A percentile compares a stretch with the other conserved stretches of the same genome.
These are phyloP conservation scores for Cenchrus purpureus DNA, from an alignment of 176 grass and related monocot genomes.

Conservation along the genomic window DNA sequence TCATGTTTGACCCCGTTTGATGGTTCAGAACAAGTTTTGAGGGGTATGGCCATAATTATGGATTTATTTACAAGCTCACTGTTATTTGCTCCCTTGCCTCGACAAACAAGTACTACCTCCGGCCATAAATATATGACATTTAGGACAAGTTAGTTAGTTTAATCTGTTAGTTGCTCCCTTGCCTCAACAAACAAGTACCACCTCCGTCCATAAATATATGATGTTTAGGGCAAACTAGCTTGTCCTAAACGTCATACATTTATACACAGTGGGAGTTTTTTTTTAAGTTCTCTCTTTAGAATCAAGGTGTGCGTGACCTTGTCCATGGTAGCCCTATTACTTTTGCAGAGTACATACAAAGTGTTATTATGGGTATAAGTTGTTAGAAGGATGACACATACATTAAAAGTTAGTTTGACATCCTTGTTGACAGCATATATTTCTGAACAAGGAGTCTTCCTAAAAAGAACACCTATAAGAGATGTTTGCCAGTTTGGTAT, in stretches of 20 bases:
- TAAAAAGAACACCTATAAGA: neutral
- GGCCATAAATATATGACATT: no score
- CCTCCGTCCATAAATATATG: no score
- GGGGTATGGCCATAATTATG: neutral
- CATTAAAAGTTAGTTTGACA: neutral
- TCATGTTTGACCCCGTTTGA: neutral
- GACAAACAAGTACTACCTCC: neutral
- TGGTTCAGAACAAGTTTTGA: neutral
- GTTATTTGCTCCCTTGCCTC: neutral
- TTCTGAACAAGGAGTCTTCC: constrained; percentile 1
- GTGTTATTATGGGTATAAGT: neutral
- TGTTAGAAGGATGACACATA: neutral
- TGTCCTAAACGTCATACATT: no score
- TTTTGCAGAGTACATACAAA: neutral
- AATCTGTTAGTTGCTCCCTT: no score
- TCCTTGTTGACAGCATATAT: constrained; percentile 9
- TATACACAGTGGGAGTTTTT: no score
- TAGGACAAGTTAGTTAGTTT: no score
- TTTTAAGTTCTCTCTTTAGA: neutral
- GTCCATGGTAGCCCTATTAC: neutral
- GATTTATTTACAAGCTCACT: neutral
- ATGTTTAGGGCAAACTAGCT: no score
- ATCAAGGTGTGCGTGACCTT: neutral
- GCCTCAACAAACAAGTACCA: no score
- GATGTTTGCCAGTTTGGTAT: neutral